These are phyloP conservation scores for Xerocomellus intermedius DNA, from an alignment of 768 basidiomycete genomes.

Conservation along the genomic window DNA sequence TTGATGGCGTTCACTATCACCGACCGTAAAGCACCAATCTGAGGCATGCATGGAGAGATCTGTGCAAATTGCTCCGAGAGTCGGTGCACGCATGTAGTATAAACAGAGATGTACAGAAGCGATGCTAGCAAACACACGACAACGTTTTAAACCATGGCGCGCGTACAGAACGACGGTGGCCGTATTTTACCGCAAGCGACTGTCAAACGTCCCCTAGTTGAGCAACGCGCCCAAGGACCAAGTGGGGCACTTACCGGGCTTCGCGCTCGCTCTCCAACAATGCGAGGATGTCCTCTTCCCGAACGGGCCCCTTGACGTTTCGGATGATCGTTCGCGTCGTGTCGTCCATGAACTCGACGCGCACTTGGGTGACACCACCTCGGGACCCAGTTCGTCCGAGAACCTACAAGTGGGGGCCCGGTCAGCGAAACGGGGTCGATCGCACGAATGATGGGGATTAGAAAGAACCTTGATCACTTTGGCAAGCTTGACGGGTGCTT, in stretches of 20 bases:
- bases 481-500: slow-evolving; percentile 95
- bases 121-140: slow-evolving; percentile 3
- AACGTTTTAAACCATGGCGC: background rate
- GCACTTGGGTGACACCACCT: slow-evolving; percentile 98
- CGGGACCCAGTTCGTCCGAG: slow-evolving; percentile 98
- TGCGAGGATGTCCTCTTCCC: slow-evolving; percentile 94
- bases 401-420: slow-evolving; percentile 51
- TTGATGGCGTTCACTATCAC: background rate
- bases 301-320: slow-evolving; percentile 97
- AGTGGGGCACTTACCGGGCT: slow-evolving; percentile 73
- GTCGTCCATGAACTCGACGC: slow-evolving; percentile 99
- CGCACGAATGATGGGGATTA: background rate
- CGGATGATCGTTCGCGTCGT: slow-evolving; percentile 94
- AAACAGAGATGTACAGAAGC: slow-evolving; percentile 4
- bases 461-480: slow-evolving; percentile 89
- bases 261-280: slow-evolving; percentile 98
- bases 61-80: background rate
- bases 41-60: background rate
- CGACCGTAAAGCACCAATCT: background rate
- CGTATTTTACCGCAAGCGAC: slow-evolving; percentile 23
- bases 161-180: background rate
- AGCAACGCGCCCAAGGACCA: background rate
- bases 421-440: background rate
- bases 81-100: background rate
- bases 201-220: background rate